Evolutionary conservation across 345 rosid genomes (phyloP).

Genomic region (Pelargonium nanum): DNA sequence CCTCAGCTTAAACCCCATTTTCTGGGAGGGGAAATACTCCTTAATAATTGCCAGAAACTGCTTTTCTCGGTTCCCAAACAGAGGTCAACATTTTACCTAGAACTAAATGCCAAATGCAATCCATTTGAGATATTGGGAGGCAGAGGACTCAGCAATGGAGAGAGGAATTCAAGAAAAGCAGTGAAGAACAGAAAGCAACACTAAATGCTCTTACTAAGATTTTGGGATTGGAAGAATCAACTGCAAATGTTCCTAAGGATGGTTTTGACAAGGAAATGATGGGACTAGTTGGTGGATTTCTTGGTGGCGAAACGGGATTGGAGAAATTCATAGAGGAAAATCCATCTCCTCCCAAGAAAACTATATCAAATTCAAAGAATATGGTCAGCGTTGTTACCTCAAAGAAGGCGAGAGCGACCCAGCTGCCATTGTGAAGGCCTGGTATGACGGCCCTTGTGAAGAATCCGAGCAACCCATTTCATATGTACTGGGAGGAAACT

Average conservation of each 20-base stretch:
- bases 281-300: slow-evolving; percentile 89
- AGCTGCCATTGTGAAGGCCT: slow-evolving; percentile 69
- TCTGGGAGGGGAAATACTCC: slow-evolving; percentile 25
- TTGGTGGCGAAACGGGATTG: slow-evolving; percentile 78
- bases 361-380: slow-evolving; percentile 4
- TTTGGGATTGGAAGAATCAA: neutral
- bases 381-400: slow-evolving; percentile 10
- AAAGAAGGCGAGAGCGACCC: slow-evolving; percentile 65
- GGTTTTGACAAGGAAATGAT: slow-evolving; percentile 73
- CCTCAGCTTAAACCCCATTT: slow-evolving; percentile 25
- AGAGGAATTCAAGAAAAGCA: slow-evolving; percentile 44
- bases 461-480: slow-evolving; percentile 64
- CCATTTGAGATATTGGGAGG: slow-evolving; percentile 68
- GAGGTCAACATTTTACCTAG: slow-evolving; percentile 8
- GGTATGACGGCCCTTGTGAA: slow-evolving; percentile 83
- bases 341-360: slow-evolving; percentile 46
- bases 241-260: slow-evolving; percentile 32
- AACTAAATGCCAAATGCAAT: slow-evolving; percentile 47
- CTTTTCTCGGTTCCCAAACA: slow-evolving; percentile 21
- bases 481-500: slow-evolving; percentile 85
- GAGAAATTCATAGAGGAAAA: slow-evolving; percentile 54
- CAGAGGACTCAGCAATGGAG: slow-evolving; percentile 80
- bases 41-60: slow-evolving; percentile 22
- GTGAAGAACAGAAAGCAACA: slow-evolving; percentile 15
- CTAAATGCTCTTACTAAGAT: neutral